Conservation (phyloP, 345 rosid genomes). For the Eucalyptus tenuipes region DNA sequence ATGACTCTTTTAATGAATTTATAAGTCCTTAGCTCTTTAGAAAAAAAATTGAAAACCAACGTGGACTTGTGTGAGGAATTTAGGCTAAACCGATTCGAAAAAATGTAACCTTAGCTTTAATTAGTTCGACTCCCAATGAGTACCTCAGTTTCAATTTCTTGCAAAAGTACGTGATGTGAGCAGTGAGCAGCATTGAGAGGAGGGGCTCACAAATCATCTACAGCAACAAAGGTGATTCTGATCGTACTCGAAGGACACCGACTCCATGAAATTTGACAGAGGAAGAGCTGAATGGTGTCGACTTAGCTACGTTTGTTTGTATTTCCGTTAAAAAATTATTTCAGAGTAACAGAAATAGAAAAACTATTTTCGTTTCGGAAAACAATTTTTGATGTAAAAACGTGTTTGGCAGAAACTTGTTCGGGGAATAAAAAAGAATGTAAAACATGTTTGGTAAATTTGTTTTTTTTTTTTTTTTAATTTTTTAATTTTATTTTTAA, state of each 20-base stretch:
- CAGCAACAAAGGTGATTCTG: not conserved
- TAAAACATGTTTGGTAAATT: too few species aligned
- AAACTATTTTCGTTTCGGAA: too few species aligned
- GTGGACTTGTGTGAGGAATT: not conserved
- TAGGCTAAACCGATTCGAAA: not conserved
- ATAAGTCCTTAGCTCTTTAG: not conserved
- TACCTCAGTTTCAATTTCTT: not conserved
- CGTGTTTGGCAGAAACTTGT: too few species aligned
- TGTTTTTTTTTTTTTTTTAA: too few species aligned
- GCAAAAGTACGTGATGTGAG: not conserved
- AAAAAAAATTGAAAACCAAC: too few species aligned
- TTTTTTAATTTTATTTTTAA: too few species aligned
- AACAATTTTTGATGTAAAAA: too few species aligned
- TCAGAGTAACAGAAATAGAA: too few species aligned
- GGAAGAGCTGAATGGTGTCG: not conserved
- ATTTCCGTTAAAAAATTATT: too few species aligned
- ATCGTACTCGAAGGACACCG: not conserved
- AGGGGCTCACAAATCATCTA: not conserved
- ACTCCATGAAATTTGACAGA: not conserved
- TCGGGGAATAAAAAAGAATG: too few species aligned
- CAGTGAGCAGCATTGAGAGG: not conserved
- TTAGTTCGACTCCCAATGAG: not conserved
- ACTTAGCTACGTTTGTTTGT: too few species aligned
- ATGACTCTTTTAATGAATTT: not conserved
- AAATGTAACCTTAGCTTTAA: not conserved